phyloP scores from a whole-genome alignment of 108 stramenopile genomes.

The Licmophora abbreviata region DNA sequence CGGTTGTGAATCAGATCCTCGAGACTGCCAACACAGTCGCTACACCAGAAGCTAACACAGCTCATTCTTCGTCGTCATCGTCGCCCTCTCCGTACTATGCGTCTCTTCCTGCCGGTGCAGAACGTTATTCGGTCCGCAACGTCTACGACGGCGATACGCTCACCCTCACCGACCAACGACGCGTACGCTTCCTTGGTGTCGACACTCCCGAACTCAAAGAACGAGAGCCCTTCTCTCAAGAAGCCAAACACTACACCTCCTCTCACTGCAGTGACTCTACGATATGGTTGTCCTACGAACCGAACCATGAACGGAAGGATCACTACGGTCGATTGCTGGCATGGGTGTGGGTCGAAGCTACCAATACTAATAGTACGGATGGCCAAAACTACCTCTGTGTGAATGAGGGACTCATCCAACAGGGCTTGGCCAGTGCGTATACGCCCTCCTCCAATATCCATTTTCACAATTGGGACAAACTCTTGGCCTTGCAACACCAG shows the following conservation, averaged over 20 bases:
- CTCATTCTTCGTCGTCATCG: too few species aligned
- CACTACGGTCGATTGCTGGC: constrained; percentile 65
- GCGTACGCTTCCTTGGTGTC: constrained; percentile 65
- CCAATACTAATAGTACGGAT: too few species aligned
- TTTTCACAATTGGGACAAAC: constrained; percentile 48
- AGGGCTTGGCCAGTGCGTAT: constrained; percentile 52
- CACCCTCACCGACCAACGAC: constrained; percentile 46
- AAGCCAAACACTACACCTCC: constrained; percentile 74
- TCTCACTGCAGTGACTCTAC: constrained; percentile 40
- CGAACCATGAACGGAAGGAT: constrained; percentile 40
- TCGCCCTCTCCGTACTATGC: constrained; percentile 36
- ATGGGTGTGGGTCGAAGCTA: constrained; percentile 38
- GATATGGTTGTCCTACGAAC: constrained; percentile 36
- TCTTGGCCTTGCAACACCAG: constrained; percentile 39
- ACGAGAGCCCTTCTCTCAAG: constrained; percentile 63
- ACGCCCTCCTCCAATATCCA: constrained; percentile 31
- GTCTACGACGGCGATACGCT: constrained; percentile 81
- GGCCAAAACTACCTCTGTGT: constrained; percentile 43
- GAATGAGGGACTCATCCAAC: constrained; percentile 69
- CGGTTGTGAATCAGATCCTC: too few species aligned
- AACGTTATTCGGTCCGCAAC: constrained; percentile 39
- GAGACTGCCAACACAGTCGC: too few species aligned
- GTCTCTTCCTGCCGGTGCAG: constrained; percentile 37
- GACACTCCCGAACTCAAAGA: constrained; percentile 79
- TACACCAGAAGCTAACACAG: too few species aligned